Conservation (phyloP, 768 basidiomycete species). For the Amanita fuliginea region DNA sequence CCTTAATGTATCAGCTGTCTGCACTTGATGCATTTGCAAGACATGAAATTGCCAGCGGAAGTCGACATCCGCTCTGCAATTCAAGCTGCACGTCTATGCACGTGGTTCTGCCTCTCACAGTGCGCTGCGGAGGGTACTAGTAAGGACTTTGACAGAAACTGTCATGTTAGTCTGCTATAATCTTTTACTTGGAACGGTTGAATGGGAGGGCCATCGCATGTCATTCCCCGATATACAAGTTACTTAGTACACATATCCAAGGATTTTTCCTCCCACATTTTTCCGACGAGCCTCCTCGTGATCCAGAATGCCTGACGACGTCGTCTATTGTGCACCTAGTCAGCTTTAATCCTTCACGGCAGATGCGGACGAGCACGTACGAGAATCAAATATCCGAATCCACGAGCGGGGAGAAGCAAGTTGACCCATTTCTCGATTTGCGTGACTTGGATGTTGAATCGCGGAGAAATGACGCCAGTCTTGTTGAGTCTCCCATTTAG, state of each 20-base stretch:
- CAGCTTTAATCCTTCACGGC: neutral
- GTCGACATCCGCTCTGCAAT: too few species aligned
- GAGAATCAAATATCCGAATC: constrained; percentile 93
- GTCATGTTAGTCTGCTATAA: too few species aligned
- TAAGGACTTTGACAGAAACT: too few species aligned
- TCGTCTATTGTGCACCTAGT: constrained; percentile 46
- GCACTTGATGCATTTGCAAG: too few species aligned
- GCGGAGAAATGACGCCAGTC: constrained; percentile 98
- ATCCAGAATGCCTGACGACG: constrained; percentile 95
- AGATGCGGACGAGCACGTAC: constrained; percentile 30
- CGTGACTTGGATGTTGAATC: constrained; percentile 90
- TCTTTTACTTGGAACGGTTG: too few species aligned
- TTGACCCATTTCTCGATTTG: constrained; percentile 97
- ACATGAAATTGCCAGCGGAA: too few species aligned
- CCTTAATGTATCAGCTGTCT: too few species aligned
- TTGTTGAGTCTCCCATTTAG: constrained; percentile 98
- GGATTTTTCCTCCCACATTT: constrained; percentile 92
- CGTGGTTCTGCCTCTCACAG: too few species aligned
- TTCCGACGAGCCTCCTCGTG: constrained; percentile 99
- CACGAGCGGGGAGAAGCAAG: constrained; percentile 90
- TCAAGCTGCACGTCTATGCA: too few species aligned
- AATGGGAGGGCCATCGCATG: too few species aligned
- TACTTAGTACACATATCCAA: constrained; percentile 81
- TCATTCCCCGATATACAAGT: neutral
- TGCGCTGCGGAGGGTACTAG: too few species aligned